Percentiles rank a stretch among this genome's conserved stretches.
These are phyloP conservation scores for Deuterostichococcus epilithicus DNA, from an alignment of 139 green algal species.

Conservation along the genomic window DNA sequence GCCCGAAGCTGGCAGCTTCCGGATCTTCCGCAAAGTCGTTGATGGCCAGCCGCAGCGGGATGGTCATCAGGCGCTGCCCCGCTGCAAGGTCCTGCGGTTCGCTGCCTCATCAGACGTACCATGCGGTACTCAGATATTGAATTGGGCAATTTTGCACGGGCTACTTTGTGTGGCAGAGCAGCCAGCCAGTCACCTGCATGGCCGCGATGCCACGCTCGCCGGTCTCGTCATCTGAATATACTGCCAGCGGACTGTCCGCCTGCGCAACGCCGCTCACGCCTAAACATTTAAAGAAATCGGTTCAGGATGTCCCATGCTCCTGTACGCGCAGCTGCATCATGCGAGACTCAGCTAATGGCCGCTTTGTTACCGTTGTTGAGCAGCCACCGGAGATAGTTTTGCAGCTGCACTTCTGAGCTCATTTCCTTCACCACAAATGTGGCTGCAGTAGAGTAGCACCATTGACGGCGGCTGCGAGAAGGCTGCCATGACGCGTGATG, in stretches of 20 bases:
- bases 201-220: slow-evolving; percentile 51
- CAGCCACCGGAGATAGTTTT: slow-evolving; percentile 12
- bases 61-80: slow-evolving; percentile 44
- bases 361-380: slow-evolving; percentile 15
- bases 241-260: too few relatives aligned
- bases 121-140: too few relatives aligned
- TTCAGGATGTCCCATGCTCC: too few relatives aligned
- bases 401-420: background rate
- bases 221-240: slow-evolving; percentile 16
- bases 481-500: too few relatives aligned
- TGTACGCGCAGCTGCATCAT: too few relatives aligned
- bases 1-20: slow-evolving; percentile 46
- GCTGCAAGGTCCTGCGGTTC: slow-evolving; percentile 26
- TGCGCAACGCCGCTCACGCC: background rate
- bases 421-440: too few relatives aligned
- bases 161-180: background rate
- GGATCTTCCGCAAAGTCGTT: slow-evolving; percentile 55
- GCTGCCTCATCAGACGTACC: too few relatives aligned
- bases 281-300: background rate
- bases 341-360: too few relatives aligned
- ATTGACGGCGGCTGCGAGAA: too few relatives aligned
- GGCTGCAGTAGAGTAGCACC: too few relatives aligned
- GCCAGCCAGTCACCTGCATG: slow-evolving; percentile 36
- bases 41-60: slow-evolving; percentile 66
- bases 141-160: too few relatives aligned